Evolutionary conservation across 169 alveolate genomes (phyloP), one percentile per base, ranked within the genome.

Genomic region (Sarcocystis neurona): DNA sequence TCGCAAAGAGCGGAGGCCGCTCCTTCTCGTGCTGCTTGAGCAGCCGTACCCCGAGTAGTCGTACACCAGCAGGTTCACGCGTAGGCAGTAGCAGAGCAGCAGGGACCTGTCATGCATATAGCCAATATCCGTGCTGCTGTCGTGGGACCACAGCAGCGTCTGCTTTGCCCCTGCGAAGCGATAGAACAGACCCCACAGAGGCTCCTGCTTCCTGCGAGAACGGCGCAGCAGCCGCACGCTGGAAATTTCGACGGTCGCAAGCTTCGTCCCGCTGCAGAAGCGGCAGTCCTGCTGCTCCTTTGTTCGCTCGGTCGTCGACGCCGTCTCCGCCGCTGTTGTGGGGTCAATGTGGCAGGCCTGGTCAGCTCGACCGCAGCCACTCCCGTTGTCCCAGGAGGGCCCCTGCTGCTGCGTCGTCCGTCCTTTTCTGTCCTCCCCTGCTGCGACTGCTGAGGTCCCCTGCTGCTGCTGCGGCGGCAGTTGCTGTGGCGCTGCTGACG

Each of bases 1-100:
- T n/a, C n/a, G n/a, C n/a, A n/a, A n/a, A n/a, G n/a, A n/a, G n/a
- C n/a, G n/a, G n/a, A n/a, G 18, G 70, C n/a, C 70, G 70, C 18
- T 27, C 39, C 23, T 10, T 27, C 70, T 58, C 2, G 70, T 34
- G 18, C 70, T 27, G 4, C n/a, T 6, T 34, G 70, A 5, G n/a
- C 70, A 58, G n/a, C 70, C 70, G 70, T 58, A 58, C n/a, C 70
- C 70, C 4, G 70, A 58, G 70, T 10, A 58, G 70, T 58, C 70
- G 70, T 58, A 58, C 39, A 32, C 18, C 70, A 58, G 70, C 2
- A 58, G 39, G 70, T 58, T 58, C 70, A 58, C 70, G 18, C n/a
- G n/a, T 27, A 58, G 70, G 18, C 70, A 32, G n/a, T 34, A 32
- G 18, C 70, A 58, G 39, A 58, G 18, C 2, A 23, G 39, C 70